A percentile compares a stretch with the other conserved stretches of the same genome.
Evolutionary conservation across 2,329 filamentous ascomycete genomes (phyloP).

Genomic region (Didymella pinodella): DNA sequence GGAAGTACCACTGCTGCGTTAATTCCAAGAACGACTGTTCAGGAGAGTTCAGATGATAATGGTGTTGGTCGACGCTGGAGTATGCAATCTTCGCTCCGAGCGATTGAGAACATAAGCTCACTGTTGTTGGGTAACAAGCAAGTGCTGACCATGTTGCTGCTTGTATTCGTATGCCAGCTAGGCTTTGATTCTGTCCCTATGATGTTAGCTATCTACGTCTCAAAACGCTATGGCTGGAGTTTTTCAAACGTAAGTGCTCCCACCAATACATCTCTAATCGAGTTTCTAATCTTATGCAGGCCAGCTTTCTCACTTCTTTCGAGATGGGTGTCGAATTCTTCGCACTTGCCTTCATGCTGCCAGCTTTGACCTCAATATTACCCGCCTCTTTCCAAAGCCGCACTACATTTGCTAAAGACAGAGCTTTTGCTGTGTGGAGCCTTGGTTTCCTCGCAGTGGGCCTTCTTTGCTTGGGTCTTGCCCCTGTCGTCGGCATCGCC

Average conservation of each 20-base stretch:
- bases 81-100: background rate
- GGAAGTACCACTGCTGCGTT: constrained; percentile 15
- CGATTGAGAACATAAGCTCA: background rate
- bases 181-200: constrained; percentile 28
- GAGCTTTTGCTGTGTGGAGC: constrained; percentile 19
- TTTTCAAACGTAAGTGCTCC: constrained; percentile 29
- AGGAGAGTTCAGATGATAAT: background rate
- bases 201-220: constrained; percentile 32
- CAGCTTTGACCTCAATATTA: constrained; percentile 18
- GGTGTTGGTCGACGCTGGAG: background rate
- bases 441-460: constrained; percentile 22
- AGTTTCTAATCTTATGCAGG: constrained; percentile 14
- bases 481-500: constrained; percentile 23
- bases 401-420: constrained; percentile 20
- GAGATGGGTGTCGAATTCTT: constrained; percentile 31
- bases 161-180: constrained; percentile 29
- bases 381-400: constrained; percentile 4
- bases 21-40: constrained; percentile 20
- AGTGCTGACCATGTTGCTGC: constrained; percentile 19
- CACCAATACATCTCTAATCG: background rate
- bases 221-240: constrained; percentile 29
- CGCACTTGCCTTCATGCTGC: constrained; percentile 20
- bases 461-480: constrained; percentile 22
- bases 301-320: constrained; percentile 28
- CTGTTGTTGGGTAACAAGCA: constrained; percentile 22